Conservation (phyloP, 2,329 filamentous ascomycete species). For the Scytalidium lignicola region DNA sequence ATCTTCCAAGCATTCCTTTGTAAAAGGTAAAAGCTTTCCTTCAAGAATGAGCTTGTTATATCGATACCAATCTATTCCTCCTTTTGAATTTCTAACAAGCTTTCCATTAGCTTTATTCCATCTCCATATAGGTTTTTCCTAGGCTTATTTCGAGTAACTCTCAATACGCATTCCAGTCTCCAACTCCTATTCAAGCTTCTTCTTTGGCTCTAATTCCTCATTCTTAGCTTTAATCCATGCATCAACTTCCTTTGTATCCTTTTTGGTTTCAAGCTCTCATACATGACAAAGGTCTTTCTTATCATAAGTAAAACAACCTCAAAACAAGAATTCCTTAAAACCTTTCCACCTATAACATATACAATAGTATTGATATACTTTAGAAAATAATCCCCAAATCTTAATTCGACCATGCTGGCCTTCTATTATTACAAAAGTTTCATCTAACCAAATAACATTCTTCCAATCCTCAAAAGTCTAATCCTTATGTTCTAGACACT, state of each 20-base stretch:
- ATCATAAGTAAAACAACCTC: constrained; percentile 20
- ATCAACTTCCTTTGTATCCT: constrained; percentile 12
- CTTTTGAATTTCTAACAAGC: constrained; percentile 6
- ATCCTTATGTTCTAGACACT: constrained; percentile 7
- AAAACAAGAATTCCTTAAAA: constrained; percentile 25
- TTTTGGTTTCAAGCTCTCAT: constrained; percentile 12
- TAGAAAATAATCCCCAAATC: background rate
- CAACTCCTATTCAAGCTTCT: constrained; percentile 14
- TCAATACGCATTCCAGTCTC: constrained; percentile 11
- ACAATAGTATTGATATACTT: constrained; percentile 3
- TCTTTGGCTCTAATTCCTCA: constrained; percentile 8
- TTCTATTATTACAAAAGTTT: constrained; percentile 7
- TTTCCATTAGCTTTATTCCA: constrained; percentile 13
- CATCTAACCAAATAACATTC: constrained; percentile 12
- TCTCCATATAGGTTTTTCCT: constrained; percentile 11
- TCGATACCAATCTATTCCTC: constrained; percentile 17
- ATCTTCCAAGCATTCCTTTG: constrained; percentile 7
- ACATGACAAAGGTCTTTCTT: constrained; percentile 22
- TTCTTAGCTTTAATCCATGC: constrained; percentile 16
- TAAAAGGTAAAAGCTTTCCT: constrained; percentile 18
- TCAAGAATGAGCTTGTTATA: constrained; percentile 15
- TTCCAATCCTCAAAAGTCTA: constrained; percentile 13
- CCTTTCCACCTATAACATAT: constrained; percentile 5
- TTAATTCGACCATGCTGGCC: constrained; percentile 3
- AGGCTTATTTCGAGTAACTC: constrained; percentile 5